Percentiles rank a stretch among this genome's conserved stretches.
These are phyloP conservation scores for Daldinia decipiens DNA, from an alignment of 495 filamentous ascomycete species.

Conservation along the genomic window DNA sequence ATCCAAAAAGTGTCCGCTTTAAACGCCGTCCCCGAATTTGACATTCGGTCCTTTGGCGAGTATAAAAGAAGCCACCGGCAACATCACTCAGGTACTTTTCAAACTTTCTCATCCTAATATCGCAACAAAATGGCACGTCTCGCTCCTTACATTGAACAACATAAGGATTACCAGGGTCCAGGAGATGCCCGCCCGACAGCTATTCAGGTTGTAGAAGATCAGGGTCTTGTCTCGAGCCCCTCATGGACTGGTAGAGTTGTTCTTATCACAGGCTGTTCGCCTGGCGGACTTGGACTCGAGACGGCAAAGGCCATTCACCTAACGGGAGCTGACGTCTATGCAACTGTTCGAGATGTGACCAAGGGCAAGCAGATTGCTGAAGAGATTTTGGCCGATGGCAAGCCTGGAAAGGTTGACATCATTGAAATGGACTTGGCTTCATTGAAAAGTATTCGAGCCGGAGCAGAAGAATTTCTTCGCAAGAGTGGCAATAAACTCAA, in stretches of 20 bases:
- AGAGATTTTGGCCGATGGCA: slow-evolving; percentile 39
- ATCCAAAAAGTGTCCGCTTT: background rate
- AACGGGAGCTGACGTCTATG: slow-evolving; percentile 61
- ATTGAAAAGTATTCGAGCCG: slow-evolving; percentile 44
- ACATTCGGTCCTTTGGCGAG: background rate
- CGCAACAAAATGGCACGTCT: slow-evolving; percentile 21
- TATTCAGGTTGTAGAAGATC: slow-evolving; percentile 63
- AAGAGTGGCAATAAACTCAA: slow-evolving; percentile 40
- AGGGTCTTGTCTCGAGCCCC: slow-evolving; percentile 49
- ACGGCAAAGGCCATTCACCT: slow-evolving; percentile 57
- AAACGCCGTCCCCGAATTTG: background rate
- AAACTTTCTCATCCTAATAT: background rate
- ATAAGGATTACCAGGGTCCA: slow-evolving; percentile 57
- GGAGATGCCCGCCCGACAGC: slow-evolving; percentile 67
- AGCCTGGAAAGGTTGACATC: slow-evolving; percentile 45
- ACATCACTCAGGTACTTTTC: background rate
- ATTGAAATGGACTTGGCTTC: slow-evolving; percentile 52
- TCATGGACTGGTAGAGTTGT: slow-evolving; percentile 59
- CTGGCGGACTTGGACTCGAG: slow-evolving; percentile 63
- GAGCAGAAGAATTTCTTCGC: slow-evolving; percentile 38
- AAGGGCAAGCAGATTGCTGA: slow-evolving; percentile 49
- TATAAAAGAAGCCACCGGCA: background rate
- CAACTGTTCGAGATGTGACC: slow-evolving; percentile 55
- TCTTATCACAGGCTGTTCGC: slow-evolving; percentile 62
- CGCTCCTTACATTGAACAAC: slow-evolving; percentile 54